Evolutionary conservation across 1,139 yeast species (phyloP), one percentile per base, ranked within the genome.

Genomic region (Debaryomycetaceae sp.): DNA sequence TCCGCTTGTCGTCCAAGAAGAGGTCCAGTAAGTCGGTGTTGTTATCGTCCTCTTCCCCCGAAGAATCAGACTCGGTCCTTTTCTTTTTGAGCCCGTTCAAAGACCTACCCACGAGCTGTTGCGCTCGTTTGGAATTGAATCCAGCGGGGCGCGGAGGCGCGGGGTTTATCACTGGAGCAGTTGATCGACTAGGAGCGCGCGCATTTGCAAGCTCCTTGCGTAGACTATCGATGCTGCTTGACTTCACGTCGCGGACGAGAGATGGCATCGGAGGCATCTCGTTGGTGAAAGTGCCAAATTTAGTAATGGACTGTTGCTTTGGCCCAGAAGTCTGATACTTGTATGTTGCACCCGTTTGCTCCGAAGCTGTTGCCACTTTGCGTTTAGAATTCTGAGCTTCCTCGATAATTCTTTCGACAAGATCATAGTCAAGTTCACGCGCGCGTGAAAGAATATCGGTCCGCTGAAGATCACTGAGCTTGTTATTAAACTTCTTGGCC

Each of bases 101-200:
- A 0, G 67, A 62, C 18, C 61, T 50, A n/a, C 64, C 69, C 11
- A 53, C 58, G 1, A 35, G 43, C 2, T 45, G 35, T n/a, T 44
- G 42, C 2, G 41, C 38, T 22, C 41, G 47, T 36, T 55, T 61
- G 5, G 60, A 43, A 45, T 85, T 81, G 52, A 85, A 87, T 0
- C 95, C 96, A 2, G 94, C 73, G 0, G 87, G 82, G 30, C 95
- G 63, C 1, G 95, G 71, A 3, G 95, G 80, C 27, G 77, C 75
- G 2, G 75, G 75, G 55, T 79, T 37, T 57, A 45, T 58, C 39
- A 53, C 44, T 1, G 58, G 38, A 3, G 55, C 50, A 6, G 43
- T 27, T 5, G 50, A 40, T 36, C 30, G 29, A 10, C 38, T 29
- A 11, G 39, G 37, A 4, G 31, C 30, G 21, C 67, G 43, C 10